Evolutionary conservation across 345 rosid species (phyloP).

Genomic region (Gossypium longicalyx): DNA sequence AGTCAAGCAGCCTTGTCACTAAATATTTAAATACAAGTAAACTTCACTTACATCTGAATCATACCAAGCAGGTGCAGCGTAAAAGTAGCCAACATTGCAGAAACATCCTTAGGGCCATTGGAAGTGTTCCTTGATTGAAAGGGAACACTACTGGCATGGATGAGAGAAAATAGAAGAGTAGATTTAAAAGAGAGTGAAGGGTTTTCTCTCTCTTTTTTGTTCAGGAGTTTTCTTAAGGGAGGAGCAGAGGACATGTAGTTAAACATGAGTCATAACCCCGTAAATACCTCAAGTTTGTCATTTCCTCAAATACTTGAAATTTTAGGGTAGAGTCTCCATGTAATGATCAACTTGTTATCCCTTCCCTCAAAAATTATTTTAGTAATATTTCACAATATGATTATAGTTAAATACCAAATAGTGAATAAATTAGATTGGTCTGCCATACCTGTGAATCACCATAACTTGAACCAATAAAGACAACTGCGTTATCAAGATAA

Average conservation of each 20-base stretch:
- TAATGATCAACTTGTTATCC: background rate
- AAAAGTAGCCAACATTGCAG: background rate
- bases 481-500: slow-evolving; percentile 83
- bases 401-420: background rate
- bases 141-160: background rate
- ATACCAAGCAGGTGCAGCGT: background rate
- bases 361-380: background rate
- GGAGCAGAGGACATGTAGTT: background rate
- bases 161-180: background rate
- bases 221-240: background rate
- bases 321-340: background rate
- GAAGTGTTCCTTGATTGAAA: background rate
- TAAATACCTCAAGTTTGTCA: background rate
- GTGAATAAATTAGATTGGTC: background rate
- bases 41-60: background rate
- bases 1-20: background rate
- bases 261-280: slow-evolving; percentile 1
- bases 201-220: background rate
- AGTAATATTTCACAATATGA: background rate
- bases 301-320: background rate
- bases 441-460: slow-evolving; percentile 86
- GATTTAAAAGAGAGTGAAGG: background rate
- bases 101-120: background rate
- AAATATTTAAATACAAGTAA: background rate
- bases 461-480: slow-evolving; percentile 85